phyloP scores from a whole-genome alignment of 106 monocot species.

The Platanthera zijinensis region DNA sequence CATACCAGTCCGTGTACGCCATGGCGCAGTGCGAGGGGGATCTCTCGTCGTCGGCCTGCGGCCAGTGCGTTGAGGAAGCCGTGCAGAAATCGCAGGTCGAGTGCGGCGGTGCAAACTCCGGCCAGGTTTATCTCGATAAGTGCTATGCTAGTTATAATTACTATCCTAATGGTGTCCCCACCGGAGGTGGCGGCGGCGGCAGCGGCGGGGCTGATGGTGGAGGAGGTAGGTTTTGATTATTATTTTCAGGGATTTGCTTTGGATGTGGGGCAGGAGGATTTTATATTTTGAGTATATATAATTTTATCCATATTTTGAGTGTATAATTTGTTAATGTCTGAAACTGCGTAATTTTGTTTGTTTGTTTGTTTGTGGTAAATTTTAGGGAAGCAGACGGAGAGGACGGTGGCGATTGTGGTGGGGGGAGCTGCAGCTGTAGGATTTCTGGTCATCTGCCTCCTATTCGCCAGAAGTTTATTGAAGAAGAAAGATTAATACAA shows the following conservation, averaged over 20 bases:
- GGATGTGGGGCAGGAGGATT: neutral
- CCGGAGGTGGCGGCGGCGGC: conserved; percentile 27
- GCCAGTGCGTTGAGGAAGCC: conserved; percentile 68
- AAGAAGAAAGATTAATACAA: conserved; percentile 64
- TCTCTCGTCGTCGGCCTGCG: conserved; percentile 61
- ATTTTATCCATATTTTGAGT: neutral
- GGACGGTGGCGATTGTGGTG: conserved; percentile 93
- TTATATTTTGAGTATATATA: neutral
- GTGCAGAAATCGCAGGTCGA: conserved; percentile 94
- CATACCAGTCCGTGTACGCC: conserved; percentile 64
- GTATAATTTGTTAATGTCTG: neutral
- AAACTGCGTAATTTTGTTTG: too few relatives aligned
- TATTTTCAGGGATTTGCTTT: neutral
- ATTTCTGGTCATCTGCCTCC: conserved; percentile 80
- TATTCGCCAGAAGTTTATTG: conserved; percentile 68
- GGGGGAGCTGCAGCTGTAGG: conserved; percentile 82
- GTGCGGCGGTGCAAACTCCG: conserved; percentile 76
- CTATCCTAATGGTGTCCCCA: conserved; percentile 49
- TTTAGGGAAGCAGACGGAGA: conserved; percentile 74
- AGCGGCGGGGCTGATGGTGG: conserved; percentile 24
- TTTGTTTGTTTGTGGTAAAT: neutral
- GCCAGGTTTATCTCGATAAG: conserved; percentile 88
- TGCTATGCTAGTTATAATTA: conserved; percentile 84
- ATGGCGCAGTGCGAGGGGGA: conserved; percentile 99
- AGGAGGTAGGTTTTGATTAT: conserved; percentile 3